Conservation (phyloP, 495 filamentous ascomycete genomes). For the Trichoderma asperelloides region DNA sequence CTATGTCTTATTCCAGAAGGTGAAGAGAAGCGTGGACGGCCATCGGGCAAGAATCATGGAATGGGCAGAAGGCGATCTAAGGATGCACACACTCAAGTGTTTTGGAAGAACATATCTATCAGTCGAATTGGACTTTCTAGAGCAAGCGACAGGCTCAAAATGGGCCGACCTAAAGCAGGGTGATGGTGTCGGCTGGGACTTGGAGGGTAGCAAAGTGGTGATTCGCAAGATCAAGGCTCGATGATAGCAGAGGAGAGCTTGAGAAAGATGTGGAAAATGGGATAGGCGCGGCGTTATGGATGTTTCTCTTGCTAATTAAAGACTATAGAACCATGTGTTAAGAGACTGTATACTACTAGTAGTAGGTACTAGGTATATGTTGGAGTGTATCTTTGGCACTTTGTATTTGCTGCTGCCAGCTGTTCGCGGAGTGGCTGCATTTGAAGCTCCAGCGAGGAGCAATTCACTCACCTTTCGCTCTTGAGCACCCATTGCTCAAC, state of each 20-base stretch:
- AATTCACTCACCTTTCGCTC: neutral
- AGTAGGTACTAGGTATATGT: no score
- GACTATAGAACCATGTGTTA: neutral
- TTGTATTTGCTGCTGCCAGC: neutral
- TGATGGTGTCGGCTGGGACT: constrained; percentile 73
- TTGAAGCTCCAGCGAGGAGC: neutral
- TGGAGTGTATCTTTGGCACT: neutral
- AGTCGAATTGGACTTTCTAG: constrained; percentile 55
- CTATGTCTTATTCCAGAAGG: constrained; percentile 68
- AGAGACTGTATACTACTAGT: no score
- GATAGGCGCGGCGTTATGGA: neutral
- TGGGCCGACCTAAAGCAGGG: constrained; percentile 62
- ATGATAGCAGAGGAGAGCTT: constrained; percentile 14
- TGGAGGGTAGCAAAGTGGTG: constrained; percentile 57
- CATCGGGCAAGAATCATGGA: constrained; percentile 70
- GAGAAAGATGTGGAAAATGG: neutral
- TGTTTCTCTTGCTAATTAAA: neutral
- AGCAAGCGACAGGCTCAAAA: constrained; percentile 45
- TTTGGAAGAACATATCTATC: constrained; percentile 73
- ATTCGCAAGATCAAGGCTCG: constrained; percentile 49
- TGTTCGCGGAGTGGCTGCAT: neutral
- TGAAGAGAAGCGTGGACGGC: constrained; percentile 63
- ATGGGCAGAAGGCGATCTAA: constrained; percentile 62
- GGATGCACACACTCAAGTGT: constrained; percentile 68
- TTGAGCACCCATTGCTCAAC: neutral